Conservation (phyloP, 2,329 filamentous ascomycete genomes). For the Aureobasidium sp. region DNA sequence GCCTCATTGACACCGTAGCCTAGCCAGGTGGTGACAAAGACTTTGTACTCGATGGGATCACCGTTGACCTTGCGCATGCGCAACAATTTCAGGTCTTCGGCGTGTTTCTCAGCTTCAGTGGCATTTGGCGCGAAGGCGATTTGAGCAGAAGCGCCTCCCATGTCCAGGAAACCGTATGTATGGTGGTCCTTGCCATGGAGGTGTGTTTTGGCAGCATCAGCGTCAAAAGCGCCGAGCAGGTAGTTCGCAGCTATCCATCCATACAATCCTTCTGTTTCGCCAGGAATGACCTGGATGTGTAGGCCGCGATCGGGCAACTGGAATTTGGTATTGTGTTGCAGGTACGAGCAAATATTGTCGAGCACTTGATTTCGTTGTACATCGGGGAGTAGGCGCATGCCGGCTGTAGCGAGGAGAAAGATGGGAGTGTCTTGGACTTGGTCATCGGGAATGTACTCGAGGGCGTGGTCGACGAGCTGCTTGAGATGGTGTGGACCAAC, state of each 20-base stretch:
- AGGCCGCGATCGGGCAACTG: conserved; percentile 80
- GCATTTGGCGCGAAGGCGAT: conserved; percentile 94
- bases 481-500: conserved; percentile 80
- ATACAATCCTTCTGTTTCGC: conserved; percentile 91
- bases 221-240: conserved; percentile 81
- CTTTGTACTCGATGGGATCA: conserved; percentile 67
- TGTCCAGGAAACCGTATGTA: conserved; percentile 95
- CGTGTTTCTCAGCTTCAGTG: conserved; percentile 84
- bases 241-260: conserved; percentile 98
- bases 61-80: conserved; percentile 80
- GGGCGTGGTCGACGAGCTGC: conserved; percentile 72
- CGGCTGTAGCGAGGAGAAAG: conserved; percentile 91
- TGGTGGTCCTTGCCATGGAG: conserved; percentile 80
- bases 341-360: conserved; percentile 73
- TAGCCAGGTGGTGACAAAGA: conserved; percentile 95
- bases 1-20: conserved; percentile 97
- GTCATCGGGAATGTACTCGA: conserved; percentile 66
- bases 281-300: conserved; percentile 90
- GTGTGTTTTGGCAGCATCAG: conserved; percentile 65
- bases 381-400: conserved; percentile 78
- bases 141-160: conserved; percentile 96
- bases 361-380: conserved; percentile 67
- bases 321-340: conserved; percentile 69
- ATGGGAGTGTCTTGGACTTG: conserved; percentile 80
- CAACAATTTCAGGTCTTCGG: conserved; percentile 78